phyloP scores from a whole-genome alignment of 495 filamentous ascomycete species.

The Geopyxis carbonaria region DNA sequence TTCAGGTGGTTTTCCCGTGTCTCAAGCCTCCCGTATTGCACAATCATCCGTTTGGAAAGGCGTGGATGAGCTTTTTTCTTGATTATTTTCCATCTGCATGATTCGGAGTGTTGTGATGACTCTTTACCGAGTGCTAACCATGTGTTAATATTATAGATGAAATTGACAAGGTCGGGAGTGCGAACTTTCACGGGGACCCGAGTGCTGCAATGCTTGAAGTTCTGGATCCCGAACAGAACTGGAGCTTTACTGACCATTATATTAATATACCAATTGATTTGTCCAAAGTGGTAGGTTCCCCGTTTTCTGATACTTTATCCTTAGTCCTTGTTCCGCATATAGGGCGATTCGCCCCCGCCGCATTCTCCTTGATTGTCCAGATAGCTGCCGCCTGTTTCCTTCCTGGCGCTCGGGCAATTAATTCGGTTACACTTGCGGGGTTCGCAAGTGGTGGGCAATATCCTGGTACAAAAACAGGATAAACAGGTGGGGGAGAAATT shows the following conservation, averaged over 20 bases:
- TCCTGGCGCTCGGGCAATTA: too few relatives aligned
- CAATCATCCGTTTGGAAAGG: not conserved
- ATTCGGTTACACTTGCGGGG: too few relatives aligned
- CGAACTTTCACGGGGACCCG: slow-evolving; percentile 89
- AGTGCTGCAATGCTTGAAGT: slow-evolving; percentile 99
- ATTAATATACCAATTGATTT: slow-evolving; percentile 91
- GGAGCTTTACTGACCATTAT: slow-evolving; percentile 90
- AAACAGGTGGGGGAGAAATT: too few relatives aligned
- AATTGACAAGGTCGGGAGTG: slow-evolving; percentile 90
- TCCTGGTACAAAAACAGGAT: too few relatives aligned
- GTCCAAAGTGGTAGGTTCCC: slow-evolving; percentile 50
- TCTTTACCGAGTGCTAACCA: not conserved
- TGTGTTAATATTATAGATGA: slow-evolving; percentile 41
- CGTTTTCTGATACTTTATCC: slow-evolving; percentile 9
- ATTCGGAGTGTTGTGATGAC: not conserved
- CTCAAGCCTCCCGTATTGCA: not conserved
- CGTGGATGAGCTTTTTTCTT: not conserved
- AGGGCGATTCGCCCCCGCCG: too few relatives aligned
- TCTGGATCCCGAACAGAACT: slow-evolving; percentile 93
- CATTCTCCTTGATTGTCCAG: too few relatives aligned
- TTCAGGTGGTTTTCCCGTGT: not conserved
- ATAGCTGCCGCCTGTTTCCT: too few relatives aligned
- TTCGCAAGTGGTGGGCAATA: too few relatives aligned
- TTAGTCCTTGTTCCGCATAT: slow-evolving; percentile 3
- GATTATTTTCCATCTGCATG: slow-evolving; percentile 1